Base-by-base conservation (phyloP, 345 rosid species). In the Lepidium aucheri region DNA sequence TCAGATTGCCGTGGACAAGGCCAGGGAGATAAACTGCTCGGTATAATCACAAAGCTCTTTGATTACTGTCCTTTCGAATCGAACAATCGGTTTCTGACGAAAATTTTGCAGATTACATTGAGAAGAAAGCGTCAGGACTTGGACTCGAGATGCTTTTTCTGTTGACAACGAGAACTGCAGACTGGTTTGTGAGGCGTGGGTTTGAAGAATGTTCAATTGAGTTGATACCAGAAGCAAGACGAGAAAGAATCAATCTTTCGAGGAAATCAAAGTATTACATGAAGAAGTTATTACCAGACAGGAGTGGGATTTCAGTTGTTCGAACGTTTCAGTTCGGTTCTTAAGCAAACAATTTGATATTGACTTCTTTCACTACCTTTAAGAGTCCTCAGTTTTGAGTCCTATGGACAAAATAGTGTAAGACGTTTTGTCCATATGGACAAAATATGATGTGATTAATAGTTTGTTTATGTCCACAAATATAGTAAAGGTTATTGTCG, bases 1-100 rank as follows among this genome's bases (percentile, higher is more conserved):
- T 74, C 96, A 39, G 97, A 93, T 34, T 93, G 97, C 47, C 90
- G 89, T 44, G 97, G 98, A 53, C 97, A 93, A 83, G 97, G 97
- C 60, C 97, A 87, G 32, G 98, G 98, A 53, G 98, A 92, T 74
- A 92, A 92, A 79, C 76, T 90, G 55, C 93, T 93, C 4, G 98
- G 98, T 93, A 85, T 36, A 73, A 24, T 60, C 44, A 57, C 50
- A 57, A 35, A 36, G 3, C 32, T 8, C 30, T 56, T 24, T 14
- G 9, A 28, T 17, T 20, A 15, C 3, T 67, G 9, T 67, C 26
- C 24, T 24, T 17, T 45, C 3, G 0, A 55, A 41, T 53, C 22
- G 8, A 41, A 9, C 44, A 24, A 9, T 4, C 7, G 17, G 53
- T 42, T 44, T 43, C 18, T 44, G 7, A 34, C 50, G 22, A 49